Percentiles rank a stretch among this genome's conserved stretches.
These are phyloP conservation scores for Aspergillus tubingensis DNA, from an alignment of 2,329 filamentous ascomycete species.

Conservation along the genomic window DNA sequence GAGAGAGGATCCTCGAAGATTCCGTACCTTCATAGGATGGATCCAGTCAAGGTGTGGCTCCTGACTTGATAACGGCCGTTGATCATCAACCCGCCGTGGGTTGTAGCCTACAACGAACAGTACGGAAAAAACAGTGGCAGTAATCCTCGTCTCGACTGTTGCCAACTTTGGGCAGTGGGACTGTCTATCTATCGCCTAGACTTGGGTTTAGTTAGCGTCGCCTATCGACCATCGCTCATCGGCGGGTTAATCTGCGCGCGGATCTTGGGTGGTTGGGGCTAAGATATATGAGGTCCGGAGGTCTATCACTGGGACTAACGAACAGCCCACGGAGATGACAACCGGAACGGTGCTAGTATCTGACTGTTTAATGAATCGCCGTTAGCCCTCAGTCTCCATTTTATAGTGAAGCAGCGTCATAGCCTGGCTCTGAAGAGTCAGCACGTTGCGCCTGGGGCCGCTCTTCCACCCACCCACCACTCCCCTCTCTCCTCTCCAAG, in stretches of 20 bases:
- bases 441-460: background rate
- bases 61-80: conserved; percentile 13
- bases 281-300: background rate
- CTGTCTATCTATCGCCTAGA: background rate
- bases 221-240: conserved; percentile 6
- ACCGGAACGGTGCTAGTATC: conserved; percentile 14
- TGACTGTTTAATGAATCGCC: conserved; percentile 7
- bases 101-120: background rate
- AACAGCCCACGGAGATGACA: conserved; percentile 15
- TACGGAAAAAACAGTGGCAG: too few species aligned
- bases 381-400: background rate
- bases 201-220: conserved; percentile 1
- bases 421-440: background rate
- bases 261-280: conserved; percentile 7
- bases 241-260: conserved; percentile 9
- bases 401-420: conserved; percentile 2
- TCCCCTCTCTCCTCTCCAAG: background rate
- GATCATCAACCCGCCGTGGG: conserved; percentile 15
- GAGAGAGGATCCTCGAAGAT: background rate
- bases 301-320: conserved; percentile 6
- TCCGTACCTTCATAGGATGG: background rate
- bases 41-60: background rate
- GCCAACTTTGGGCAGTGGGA: background rate
- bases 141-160: background rate
- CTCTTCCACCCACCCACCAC: background rate